Evolutionary conservation across 208 protist genomes (phyloP).

Genomic region (Acanthamoeba lenticulata): DNA sequence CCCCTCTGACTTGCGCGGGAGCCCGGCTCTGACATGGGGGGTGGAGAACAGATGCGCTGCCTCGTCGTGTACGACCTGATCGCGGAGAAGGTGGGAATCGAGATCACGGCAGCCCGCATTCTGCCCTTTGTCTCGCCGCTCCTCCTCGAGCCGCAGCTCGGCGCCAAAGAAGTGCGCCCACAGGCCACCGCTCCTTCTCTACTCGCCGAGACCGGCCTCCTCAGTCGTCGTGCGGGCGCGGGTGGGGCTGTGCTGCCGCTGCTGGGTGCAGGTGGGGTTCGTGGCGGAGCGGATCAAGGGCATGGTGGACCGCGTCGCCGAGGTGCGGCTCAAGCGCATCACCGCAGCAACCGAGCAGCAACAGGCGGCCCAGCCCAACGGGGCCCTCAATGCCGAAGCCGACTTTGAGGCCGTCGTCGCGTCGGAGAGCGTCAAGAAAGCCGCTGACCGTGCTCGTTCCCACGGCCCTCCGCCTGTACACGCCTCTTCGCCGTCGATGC

Average conservation of each 20-base stretch:
- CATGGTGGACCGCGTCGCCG: not conserved
- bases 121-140: constrained; percentile 4
- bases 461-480: not conserved
- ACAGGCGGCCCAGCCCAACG: not conserved
- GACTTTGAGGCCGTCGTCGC: constrained; percentile 13
- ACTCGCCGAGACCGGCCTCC: not conserved
- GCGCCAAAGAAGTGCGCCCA: not conserved
- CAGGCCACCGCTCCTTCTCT: not conserved
- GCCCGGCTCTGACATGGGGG: not conserved
- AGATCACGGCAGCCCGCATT: not conserved
- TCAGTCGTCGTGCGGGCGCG: not conserved
- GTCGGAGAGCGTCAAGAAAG: not conserved
- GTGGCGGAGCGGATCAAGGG: constrained; percentile 1
- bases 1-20: not conserved
- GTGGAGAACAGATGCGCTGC: constrained; percentile 9
- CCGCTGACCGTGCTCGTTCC: not conserved
- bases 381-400: not conserved
- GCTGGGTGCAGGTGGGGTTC: not conserved
- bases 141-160: not conserved
- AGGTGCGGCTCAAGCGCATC: not conserved
- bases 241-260: not conserved
- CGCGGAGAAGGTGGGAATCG: not conserved
- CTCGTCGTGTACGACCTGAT: constrained; percentile 23
- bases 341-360: not conserved
- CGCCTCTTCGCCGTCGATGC: too few species aligned